Base-by-base conservation (phyloP, 306 rosid species). In the Inga oerstediana region DNA sequence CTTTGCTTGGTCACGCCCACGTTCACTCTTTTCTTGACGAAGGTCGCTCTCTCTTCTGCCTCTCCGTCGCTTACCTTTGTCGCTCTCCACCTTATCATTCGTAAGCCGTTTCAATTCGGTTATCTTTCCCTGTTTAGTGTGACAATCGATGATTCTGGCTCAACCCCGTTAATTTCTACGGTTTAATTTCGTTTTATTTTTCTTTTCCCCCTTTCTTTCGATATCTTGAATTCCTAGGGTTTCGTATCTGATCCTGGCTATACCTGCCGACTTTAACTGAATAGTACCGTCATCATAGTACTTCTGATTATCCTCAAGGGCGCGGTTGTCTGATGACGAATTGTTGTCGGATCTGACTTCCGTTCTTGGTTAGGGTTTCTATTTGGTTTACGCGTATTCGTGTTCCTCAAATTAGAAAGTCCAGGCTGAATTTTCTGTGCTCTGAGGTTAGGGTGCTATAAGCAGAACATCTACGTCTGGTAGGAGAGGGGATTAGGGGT, bases 401-500 rank as follows among this genome's bases (percentile, higher is more conserved):
- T 20, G 52, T 66, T 80, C 52, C 79, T 46, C 12, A 20, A 54
- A 34, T 48, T 66, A 46, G 7, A 16, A 82, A 54, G 69, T 51
- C 14, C n/a, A n/a, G 65, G 72, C 32, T 45, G 46, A 44, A 72
- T 71, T 85, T 45, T n/a, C 20, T 79, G 35, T 69, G 59, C 20
- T 80, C 87, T 80, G 82, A 91, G 86, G 78, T 88, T 86, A 77
- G 85, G 84, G 87, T 87, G 88, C 81, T 80, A 27, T 43, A 64
- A 77, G 13, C 16, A 76, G 20, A 82, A 62, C 34, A 34, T 43
- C 10, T 44, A 27, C 35, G 65, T 10, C 58, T 44, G 37, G 46
- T 81, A 65, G 59, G 43, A 79, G 73, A 74, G 81, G 83, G 88
- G 75, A 51, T 91, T 84, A 75, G 81, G 78, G 75, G 44, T 80